phyloP scores from a whole-genome alignment of 164 flowering plant species.

The Tetrastigma voinierianum region DNA sequence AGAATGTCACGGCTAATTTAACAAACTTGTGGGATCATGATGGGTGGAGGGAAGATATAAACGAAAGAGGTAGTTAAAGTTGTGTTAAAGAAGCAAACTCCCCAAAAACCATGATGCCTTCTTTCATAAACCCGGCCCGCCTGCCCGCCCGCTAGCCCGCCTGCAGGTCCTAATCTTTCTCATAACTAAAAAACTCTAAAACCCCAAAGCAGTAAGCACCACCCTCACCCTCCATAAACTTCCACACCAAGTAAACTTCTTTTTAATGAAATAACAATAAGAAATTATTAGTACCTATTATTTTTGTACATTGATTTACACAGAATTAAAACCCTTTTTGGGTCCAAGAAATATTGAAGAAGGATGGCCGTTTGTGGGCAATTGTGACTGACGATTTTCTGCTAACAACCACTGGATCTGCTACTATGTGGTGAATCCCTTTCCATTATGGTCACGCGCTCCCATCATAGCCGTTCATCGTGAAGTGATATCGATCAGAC shows the following conservation, averaged over 20 bases:
- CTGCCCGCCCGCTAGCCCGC: no score
- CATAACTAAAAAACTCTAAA: conserved; percentile 11
- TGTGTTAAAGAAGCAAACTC: conserved; percentile 53
- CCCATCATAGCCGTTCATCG: no score
- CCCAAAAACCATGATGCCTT: conserved; percentile 1
- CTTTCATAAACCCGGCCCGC: background rate
- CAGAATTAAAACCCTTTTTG: no score
- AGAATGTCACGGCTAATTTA: conserved; percentile 13
- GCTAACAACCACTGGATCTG: no score
- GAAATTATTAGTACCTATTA: no score
- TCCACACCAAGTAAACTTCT: conserved; percentile 20
- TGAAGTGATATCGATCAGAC: no score
- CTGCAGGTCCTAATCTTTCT: conserved; percentile 13
- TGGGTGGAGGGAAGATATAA: conserved; percentile 21
- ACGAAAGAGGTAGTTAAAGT: conserved; percentile 36
- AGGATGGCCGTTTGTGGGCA: no score
- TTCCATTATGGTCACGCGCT: no score
- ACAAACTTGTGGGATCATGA: conserved; percentile 22
- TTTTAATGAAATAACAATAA: conserved; percentile 15
- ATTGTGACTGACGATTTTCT: no score
- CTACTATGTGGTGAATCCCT: no score
- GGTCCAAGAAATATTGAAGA: no score
- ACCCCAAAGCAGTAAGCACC: conserved; percentile 17
- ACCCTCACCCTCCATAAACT: conserved; percentile 18
- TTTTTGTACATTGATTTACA: no score